Evolutionary conservation across 2,329 filamentous ascomycete species (phyloP).

Genomic region (Alternaria panax): DNA sequence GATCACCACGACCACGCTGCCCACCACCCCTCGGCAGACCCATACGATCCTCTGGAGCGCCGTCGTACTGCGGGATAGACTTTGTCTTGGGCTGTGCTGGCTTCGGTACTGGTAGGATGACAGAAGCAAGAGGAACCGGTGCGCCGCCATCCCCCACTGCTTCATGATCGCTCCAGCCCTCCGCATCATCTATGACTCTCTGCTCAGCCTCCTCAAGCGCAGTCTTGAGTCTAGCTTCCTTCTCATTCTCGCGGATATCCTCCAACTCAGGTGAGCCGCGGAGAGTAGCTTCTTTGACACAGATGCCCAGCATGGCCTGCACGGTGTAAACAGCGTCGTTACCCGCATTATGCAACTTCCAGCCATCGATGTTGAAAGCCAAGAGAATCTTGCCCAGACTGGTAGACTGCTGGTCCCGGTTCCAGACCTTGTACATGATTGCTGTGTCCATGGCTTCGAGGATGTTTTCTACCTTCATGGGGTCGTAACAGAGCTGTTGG

Average conservation of each 20-base stretch:
- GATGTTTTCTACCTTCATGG: conserved; percentile 62
- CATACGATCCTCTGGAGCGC: neutral
- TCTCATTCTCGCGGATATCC: conserved; percentile 30
- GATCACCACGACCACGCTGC: conserved; percentile 1
- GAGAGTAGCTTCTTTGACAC: conserved; percentile 54
- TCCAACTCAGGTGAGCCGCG: conserved; percentile 40
- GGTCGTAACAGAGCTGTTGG: conserved; percentile 67
- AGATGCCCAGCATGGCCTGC: conserved; percentile 73
- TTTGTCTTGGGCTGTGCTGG: neutral
- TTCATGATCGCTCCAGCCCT: conserved; percentile 50
- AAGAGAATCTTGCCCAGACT: conserved; percentile 68
- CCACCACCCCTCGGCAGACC: neutral
- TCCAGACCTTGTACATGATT: conserved; percentile 71
- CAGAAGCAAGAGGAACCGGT: conserved; percentile 31
- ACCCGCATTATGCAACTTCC: conserved; percentile 81
- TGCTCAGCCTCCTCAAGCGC: conserved; percentile 40
- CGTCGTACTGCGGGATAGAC: conserved; percentile 6
- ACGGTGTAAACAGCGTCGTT: conserved; percentile 87
- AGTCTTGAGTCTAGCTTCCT: conserved; percentile 32
- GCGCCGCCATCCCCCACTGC: conserved; percentile 47
- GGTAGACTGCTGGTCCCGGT: conserved; percentile 60
- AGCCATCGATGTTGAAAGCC: conserved; percentile 68
- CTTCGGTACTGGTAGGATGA: conserved; percentile 6
- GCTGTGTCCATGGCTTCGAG: conserved; percentile 76
- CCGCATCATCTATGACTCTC: conserved; percentile 51